Evolutionary conservation across 129 eudicot species (phyloP), one percentile per base, ranked within the genome.

Genomic region (Escallonia herrerae): DNA sequence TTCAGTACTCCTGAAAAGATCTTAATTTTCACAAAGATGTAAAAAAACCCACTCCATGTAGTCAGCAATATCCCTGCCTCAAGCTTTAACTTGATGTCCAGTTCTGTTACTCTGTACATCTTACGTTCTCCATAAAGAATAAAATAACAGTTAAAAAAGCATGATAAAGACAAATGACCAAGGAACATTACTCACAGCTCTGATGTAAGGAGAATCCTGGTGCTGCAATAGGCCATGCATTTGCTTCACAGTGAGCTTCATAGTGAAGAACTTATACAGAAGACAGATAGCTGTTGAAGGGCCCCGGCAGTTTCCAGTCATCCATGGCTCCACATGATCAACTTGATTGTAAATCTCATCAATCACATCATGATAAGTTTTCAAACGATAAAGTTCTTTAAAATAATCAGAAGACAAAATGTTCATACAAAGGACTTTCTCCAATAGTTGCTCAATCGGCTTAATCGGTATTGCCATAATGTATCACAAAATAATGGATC

Each of bases 291-390:
- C 91, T 6, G 98, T 88, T 7, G 98, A 93, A 48, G 98, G 98
- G 10, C 98, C 98, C 33, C 98, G 83, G 72, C 98, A 93, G 69
- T 93, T 93, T 41, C 98, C 98, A 65, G 98, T 93, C 98, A 93
- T 93, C 98, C 98, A 93, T 12, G 98, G 98, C 77, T 93, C 98
- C 70, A 86, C 96, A 13, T 93, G 96, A 72, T 90, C 95, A 50
- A 88, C 98, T 76, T 90, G 93, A 78, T 85, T 83, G 69, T 93
- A 93, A 15, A 93, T 88, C 83, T 93, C 98, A 72, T 93, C 98
- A 70, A 93, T 74, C 63, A 93, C 98, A 61, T 93, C 98, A 70
- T 93, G 96, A 58, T 85, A 81, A 5, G 98, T 93, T 75, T 88
- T 88, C 60, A 93, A 72, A 44, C 87, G 91, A 57, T 81, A 86